phyloP scores from a whole-genome alignment of 2,329 filamentous ascomycete genomes.

The Trichophyton schoenleinii region DNA sequence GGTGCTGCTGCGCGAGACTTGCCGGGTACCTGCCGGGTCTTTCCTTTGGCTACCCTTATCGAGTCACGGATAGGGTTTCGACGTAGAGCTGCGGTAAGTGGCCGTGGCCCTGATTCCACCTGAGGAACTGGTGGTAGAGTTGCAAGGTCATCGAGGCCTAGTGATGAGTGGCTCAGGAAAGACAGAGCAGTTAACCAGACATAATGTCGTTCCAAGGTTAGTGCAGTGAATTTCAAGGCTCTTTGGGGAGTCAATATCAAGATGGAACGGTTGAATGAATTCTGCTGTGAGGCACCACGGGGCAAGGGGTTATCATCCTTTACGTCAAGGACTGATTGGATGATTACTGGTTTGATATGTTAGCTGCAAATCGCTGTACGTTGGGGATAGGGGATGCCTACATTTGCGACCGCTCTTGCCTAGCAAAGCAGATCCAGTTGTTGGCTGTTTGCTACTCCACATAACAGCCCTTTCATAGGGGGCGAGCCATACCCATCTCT shows the following conservation, averaged over 20 bases:
- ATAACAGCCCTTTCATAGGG: constrained; percentile 93
- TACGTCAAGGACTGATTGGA: constrained; percentile 93
- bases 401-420: constrained; percentile 90
- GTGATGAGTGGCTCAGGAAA: constrained; percentile 81
- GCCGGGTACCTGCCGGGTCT: constrained; percentile 34
- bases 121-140: constrained; percentile 43
- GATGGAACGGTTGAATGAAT: constrained; percentile 81
- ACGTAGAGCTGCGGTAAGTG: constrained; percentile 40
- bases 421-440: constrained; percentile 71
- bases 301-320: constrained; percentile 84
- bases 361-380: constrained; percentile 19
- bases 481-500: constrained; percentile 96
- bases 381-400: constrained; percentile 29
- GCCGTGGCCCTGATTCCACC: constrained; percentile 23
- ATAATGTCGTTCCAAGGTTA: constrained; percentile 73
- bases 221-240: constrained; percentile 87
- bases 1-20: constrained; percentile 29
- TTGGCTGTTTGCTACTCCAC: constrained; percentile 97
- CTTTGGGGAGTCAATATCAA: constrained; percentile 85
- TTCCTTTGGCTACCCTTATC: constrained; percentile 74
- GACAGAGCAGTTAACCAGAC: constrained; percentile 90
- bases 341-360: constrained; percentile 51
- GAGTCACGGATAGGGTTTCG: constrained; percentile 66
- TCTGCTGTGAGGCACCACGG: constrained; percentile 45
- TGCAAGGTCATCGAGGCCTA: constrained; percentile 63